Evolutionary conservation across 2,329 filamentous ascomycete genomes (phyloP).

Genomic region (Chrysosporium queenslandicum): DNA sequence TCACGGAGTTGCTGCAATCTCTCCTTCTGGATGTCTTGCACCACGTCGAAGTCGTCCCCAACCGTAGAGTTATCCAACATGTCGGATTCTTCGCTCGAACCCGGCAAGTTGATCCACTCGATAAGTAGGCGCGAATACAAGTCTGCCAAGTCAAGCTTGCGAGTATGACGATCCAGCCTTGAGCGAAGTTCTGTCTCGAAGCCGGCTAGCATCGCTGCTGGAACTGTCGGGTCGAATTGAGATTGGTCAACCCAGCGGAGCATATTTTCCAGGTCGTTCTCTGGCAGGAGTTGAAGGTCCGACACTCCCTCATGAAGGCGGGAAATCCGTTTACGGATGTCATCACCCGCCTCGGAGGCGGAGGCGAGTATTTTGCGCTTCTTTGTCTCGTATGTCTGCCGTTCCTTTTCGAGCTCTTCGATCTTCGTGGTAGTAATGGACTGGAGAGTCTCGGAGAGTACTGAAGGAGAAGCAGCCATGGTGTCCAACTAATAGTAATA

Average conservation of each 20-base stretch:
- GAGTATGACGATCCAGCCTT: slow-evolving; percentile 30
- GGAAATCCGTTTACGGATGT: slow-evolving; percentile 10
- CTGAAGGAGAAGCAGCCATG: slow-evolving; percentile 16
- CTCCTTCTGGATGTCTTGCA: slow-evolving; percentile 30
- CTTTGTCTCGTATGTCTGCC: slow-evolving; percentile 12
- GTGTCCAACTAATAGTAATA: not conserved
- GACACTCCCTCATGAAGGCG: slow-evolving; percentile 14
- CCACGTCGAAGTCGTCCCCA: slow-evolving; percentile 24
- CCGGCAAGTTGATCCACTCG: slow-evolving; percentile 30
- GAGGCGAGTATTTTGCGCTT: slow-evolving; percentile 17
- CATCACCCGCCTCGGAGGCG: slow-evolving; percentile 8
- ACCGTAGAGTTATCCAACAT: slow-evolving; percentile 8
- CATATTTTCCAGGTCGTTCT: slow-evolving; percentile 24
- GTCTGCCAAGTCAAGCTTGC: slow-evolving; percentile 28
- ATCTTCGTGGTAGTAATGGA: slow-evolving; percentile 20
- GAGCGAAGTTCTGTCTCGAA: slow-evolving; percentile 27
- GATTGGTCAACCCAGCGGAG: slow-evolving; percentile 30
- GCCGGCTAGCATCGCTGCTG: slow-evolving; percentile 24
- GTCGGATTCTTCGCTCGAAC: not conserved
- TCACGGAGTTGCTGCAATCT: slow-evolving; percentile 31
- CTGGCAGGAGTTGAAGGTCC: slow-evolving; percentile 14
- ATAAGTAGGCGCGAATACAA: slow-evolving; percentile 33
- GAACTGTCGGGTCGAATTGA: slow-evolving; percentile 30
- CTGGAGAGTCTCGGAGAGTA: slow-evolving; percentile 17
- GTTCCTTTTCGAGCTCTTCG: slow-evolving; percentile 23